Percentiles rank a stretch among this genome's conserved stretches.
Conservation (phyloP, 768 basidiomycete species). For the Suillus ampliporus region DNA sequence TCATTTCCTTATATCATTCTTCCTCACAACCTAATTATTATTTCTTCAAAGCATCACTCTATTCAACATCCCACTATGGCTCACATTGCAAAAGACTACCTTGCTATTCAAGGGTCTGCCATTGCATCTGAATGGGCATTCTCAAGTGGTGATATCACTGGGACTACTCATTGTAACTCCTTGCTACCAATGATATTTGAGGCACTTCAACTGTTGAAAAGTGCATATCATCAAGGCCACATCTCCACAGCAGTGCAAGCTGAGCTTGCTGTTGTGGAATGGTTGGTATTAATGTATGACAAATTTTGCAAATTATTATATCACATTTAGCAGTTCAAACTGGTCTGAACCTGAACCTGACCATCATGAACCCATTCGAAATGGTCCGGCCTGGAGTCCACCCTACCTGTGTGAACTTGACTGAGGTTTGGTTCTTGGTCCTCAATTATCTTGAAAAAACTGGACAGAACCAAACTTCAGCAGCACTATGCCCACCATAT, state of each 20-base stretch:
- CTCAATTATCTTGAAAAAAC: no score
- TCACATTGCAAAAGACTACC: slow-evolving; percentile 8
- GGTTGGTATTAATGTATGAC: no score
- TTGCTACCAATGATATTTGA: no score
- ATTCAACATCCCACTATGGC: slow-evolving; percentile 6
- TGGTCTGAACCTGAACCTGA: not conserved
- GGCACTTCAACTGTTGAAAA: slow-evolving; percentile 15
- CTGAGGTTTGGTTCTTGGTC: no score
- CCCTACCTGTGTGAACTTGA: not conserved
- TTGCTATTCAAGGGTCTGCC: slow-evolving; percentile 36
- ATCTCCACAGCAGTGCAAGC: no score
- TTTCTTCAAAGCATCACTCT: slow-evolving; percentile 15
- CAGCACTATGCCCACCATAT: no score
- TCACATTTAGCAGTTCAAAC: not conserved
- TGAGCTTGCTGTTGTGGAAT: not conserved
- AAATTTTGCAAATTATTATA: not conserved
- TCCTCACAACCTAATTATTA: no score
- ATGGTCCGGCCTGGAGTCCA: not conserved
- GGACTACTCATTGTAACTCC: no score
- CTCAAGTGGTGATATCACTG: no score
- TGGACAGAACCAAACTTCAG: slow-evolving; percentile 7
- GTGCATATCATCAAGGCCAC: not conserved
- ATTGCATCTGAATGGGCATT: no score
- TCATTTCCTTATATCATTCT: no score
- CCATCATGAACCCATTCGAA: not conserved